phyloP scores from a whole-genome alignment of 805 yeast species.

The Yamadazyma nakazawae region DNA sequence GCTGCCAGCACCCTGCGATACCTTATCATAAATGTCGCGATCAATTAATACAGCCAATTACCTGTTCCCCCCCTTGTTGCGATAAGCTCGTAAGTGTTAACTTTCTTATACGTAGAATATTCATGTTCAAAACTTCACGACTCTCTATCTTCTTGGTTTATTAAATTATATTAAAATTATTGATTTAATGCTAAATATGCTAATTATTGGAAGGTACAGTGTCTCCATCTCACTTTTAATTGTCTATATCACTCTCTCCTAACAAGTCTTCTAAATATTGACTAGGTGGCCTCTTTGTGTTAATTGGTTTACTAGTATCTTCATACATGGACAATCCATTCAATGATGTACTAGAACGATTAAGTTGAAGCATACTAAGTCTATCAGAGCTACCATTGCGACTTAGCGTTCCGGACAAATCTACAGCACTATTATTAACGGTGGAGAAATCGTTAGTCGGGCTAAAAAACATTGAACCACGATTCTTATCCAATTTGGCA shows the following conservation, averaged over 20 bases:
- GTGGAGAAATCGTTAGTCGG: slow-evolving; percentile 34
- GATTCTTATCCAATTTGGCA: slow-evolving; percentile 19
- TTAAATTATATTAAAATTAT: neutral
- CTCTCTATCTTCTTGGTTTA: neutral
- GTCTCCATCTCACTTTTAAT: neutral
- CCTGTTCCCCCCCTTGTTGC: neutral
- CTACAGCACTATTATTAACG: neutral
- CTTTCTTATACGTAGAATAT: too few relatives aligned
- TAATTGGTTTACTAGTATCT: neutral
- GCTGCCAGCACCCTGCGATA: neutral
- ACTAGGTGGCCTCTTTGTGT: slow-evolving; percentile 33
- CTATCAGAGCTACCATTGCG: slow-evolving; percentile 1
- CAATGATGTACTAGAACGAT: slow-evolving; percentile 4
- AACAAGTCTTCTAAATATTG: slow-evolving; percentile 45
- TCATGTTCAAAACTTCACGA: neutral
- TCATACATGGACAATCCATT: neutral
- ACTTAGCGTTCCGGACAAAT: neutral
- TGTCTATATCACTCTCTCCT: slow-evolving; percentile 7
- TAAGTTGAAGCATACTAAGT: slow-evolving; percentile 5
- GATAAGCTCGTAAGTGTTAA: too few relatives aligned
- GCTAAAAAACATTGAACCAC: slow-evolving; percentile 50
- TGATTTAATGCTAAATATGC: neutral
- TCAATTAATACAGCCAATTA: neutral
- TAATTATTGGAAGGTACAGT: neutral
- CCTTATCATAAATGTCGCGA: neutral